Conservation (phyloP, 2,329 filamentous ascomycete genomes). For the Sarocladium kiliense region DNA sequence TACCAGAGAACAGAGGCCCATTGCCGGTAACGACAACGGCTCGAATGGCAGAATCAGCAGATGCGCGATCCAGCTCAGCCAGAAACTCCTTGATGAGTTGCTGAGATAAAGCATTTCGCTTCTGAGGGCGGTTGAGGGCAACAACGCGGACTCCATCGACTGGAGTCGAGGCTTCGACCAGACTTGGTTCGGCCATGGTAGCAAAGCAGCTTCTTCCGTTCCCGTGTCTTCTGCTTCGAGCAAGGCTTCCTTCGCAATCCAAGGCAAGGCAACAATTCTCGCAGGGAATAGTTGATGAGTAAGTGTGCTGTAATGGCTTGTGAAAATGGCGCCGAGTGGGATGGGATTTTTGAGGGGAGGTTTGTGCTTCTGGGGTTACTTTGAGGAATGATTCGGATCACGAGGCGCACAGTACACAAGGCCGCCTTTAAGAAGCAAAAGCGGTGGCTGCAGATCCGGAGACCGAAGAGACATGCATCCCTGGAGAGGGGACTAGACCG, state of each 20-base stretch:
- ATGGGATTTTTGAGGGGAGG: background rate
- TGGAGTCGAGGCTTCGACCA: slow-evolving; percentile 11
- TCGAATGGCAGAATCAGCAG: slow-evolving; percentile 20
- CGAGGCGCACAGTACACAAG: background rate
- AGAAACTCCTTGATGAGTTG: slow-evolving; percentile 42
- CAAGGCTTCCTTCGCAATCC: too few relatives aligned
- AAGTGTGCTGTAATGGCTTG: slow-evolving; percentile 1
- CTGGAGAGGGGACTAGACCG: background rate
- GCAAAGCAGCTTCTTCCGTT: background rate
- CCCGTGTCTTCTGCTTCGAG: background rate
- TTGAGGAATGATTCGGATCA: background rate
- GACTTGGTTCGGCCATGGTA: slow-evolving; percentile 1
- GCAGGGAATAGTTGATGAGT: too few relatives aligned
- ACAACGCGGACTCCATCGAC: slow-evolving; percentile 38
- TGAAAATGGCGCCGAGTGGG: background rate
- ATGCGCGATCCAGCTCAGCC: slow-evolving; percentile 18
- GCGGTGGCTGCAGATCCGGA: slow-evolving; percentile 3
- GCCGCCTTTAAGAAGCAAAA: background rate
- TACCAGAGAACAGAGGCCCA: slow-evolving; percentile 28
- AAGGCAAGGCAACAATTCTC: too few relatives aligned
- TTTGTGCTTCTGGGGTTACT: background rate
- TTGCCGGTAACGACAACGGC: slow-evolving; percentile 33
- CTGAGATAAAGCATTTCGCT: slow-evolving; percentile 54
- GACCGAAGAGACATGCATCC: background rate
- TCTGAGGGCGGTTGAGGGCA: slow-evolving; percentile 47